phyloP scores from a whole-genome alignment of 768 basidiomycete species.

The Lyophyllum shimeji region DNA sequence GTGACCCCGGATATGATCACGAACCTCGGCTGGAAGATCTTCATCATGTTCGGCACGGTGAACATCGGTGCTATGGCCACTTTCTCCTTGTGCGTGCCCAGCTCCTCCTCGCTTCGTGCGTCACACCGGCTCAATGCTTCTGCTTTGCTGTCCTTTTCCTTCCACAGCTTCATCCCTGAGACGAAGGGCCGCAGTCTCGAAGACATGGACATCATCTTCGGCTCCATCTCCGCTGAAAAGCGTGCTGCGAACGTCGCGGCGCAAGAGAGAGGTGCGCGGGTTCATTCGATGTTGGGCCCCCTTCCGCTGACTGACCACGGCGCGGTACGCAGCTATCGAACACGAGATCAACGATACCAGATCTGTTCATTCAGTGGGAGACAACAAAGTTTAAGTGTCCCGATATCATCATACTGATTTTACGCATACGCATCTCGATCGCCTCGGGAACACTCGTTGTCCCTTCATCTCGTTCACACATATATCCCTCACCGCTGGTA shows the following conservation, averaged over 20 bases:
- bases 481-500: neutral
- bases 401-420: no score
- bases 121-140: neutral
- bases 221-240: slow-evolving; percentile 52
- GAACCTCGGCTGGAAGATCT: slow-evolving; percentile 69
- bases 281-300: neutral
- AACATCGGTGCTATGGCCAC: slow-evolving; percentile 68
- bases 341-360: neutral
- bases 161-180: slow-evolving; percentile 53
- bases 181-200: slow-evolving; percentile 59
- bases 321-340: neutral
- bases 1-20: slow-evolving; percentile 65
- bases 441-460: no score
- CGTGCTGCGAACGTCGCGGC: slow-evolving; percentile 52
- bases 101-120: slow-evolving; percentile 21
- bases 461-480: neutral
- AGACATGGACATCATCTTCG: slow-evolving; percentile 54
- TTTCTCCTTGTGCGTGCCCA: slow-evolving; percentile 68
- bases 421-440: no score
- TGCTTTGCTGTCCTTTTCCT: no score
- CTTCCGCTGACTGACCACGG: neutral
- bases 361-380: neutral
- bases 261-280: slow-evolving; percentile 36
- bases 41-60: slow-evolving; percentile 74
- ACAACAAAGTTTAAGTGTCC: neutral